Conservation (phyloP, 2,329 filamentous ascomycete species). For the Eutypella sp. region DNA sequence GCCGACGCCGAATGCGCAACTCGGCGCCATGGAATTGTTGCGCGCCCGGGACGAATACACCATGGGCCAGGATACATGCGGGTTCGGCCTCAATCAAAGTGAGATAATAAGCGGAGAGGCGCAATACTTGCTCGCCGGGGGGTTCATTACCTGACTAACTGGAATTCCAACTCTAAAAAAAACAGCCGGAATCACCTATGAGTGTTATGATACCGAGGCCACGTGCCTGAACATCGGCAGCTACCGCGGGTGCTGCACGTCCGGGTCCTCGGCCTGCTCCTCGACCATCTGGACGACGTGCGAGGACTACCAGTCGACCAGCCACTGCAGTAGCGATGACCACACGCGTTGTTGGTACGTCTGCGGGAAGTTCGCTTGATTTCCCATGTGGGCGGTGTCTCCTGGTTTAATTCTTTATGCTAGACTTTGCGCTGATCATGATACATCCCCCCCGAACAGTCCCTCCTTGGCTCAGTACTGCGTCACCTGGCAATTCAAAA, state of each 20-base stretch:
- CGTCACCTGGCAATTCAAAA: slow-evolving; percentile 12
- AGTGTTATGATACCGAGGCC: slow-evolving; percentile 7
- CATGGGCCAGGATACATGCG: slow-evolving; percentile 15
- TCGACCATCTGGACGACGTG: slow-evolving; percentile 13
- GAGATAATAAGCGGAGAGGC: not conserved
- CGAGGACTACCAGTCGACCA: slow-evolving; percentile 12
- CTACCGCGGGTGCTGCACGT: slow-evolving; percentile 12
- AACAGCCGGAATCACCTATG: slow-evolving; percentile 9
- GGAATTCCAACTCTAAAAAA: not conserved
- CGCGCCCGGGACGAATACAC: slow-evolving; percentile 7
- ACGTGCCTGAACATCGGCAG: slow-evolving; percentile 11
- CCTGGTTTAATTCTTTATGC: too few species aligned
- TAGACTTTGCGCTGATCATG: not conserved
- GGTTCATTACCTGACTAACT: not conserved
- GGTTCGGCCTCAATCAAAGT: slow-evolving; percentile 11
- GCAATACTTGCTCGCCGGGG: not conserved
- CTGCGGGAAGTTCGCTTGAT: not conserved
- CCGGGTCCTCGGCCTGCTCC: slow-evolving; percentile 8
- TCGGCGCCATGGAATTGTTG: slow-evolving; percentile 7
- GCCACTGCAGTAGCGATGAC: slow-evolving; percentile 2
- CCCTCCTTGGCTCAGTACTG: slow-evolving; percentile 9
- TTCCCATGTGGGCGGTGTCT: too few species aligned
- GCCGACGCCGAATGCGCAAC: slow-evolving; percentile 7
- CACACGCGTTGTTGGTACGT: slow-evolving; percentile 14
- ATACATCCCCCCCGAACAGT: not conserved